Conservation (phyloP, 495 filamentous ascomycete genomes). For the Alectoria sarmentosa region DNA sequence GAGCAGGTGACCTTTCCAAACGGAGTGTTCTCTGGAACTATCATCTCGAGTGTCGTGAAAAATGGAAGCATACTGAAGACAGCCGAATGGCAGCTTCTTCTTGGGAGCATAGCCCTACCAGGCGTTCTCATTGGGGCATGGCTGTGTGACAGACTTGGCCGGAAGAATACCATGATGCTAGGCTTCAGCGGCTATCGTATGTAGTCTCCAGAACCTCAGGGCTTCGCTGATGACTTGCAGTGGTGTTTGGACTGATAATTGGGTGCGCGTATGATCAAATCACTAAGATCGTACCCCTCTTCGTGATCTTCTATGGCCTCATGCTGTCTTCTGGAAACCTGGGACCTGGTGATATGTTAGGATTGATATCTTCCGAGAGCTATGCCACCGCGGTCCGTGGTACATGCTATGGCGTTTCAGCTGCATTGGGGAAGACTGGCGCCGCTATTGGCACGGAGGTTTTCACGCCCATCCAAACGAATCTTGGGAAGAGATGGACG, state of each 20-base stretch:
- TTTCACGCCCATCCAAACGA: slow-evolving; percentile 40
- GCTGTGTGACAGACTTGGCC: slow-evolving; percentile 41
- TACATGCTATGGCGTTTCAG: slow-evolving; percentile 45
- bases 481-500: slow-evolving; percentile 44
- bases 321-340: slow-evolving; percentile 47
- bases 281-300: slow-evolving; percentile 44
- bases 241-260: slow-evolving; percentile 47
- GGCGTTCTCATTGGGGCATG: slow-evolving; percentile 45
- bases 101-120: slow-evolving; percentile 40
- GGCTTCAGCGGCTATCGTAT: slow-evolving; percentile 42
- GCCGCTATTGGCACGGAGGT: slow-evolving; percentile 47
- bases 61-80: slow-evolving; percentile 35
- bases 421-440: slow-evolving; percentile 47
- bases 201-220: background rate
- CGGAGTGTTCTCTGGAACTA: slow-evolving; percentile 44
- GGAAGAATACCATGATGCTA: slow-evolving; percentile 48
- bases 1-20: slow-evolving; percentile 40
- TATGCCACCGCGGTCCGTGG: slow-evolving; percentile 47
- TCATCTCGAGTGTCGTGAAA: slow-evolving; percentile 39
- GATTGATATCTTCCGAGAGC: slow-evolving; percentile 42
- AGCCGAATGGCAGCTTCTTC: slow-evolving; percentile 45
- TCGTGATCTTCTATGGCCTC: slow-evolving; percentile 49
- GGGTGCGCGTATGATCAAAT: slow-evolving; percentile 42
- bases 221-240: background rate
- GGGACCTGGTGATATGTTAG: slow-evolving; percentile 47